These are phyloP conservation scores for Trypanosoma cruzi DNA, from an alignment of 208 protist genomes.

Conservation along the genomic window DNA sequence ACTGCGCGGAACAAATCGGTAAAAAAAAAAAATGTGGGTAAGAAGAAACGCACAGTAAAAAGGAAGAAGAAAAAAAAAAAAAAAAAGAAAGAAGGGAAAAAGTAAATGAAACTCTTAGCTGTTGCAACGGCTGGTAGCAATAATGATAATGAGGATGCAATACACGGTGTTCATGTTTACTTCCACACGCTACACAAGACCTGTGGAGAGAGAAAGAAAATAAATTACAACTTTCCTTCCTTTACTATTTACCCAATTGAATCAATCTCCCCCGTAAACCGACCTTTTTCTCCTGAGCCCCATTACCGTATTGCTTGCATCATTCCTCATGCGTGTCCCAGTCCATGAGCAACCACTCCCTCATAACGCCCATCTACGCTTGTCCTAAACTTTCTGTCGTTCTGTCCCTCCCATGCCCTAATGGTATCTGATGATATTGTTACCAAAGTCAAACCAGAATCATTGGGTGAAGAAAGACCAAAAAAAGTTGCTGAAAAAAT, in stretches of 20 bases:
- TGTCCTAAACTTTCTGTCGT: neutral
- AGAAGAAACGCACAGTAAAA: neutral
- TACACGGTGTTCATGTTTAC: no score
- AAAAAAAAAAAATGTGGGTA: neutral
- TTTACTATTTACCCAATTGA: neutral
- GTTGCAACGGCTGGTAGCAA: neutral
- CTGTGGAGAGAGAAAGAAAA: conserved; percentile 1
- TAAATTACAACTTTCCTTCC: neutral
- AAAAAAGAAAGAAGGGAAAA: conserved; percentile 1
- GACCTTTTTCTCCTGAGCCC: conserved; percentile 2
- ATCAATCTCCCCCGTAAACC: neutral
- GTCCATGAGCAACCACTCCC: neutral
- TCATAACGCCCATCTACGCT: neutral
- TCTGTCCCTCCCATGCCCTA: neutral
- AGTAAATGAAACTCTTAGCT: neutral
- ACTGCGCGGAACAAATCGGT: no score
- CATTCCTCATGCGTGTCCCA: neutral
- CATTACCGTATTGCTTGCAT: neutral
- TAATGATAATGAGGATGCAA: neutral
- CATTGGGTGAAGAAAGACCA: conserved; percentile 2
- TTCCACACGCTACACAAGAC: no score
- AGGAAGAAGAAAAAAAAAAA: conserved; percentile 6
- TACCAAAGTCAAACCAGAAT: conserved; percentile 24
- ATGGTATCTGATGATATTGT: conserved; percentile 18
- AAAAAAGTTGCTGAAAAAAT: neutral